Conservation (phyloP, 1,139 yeast species). For the Eremothecium coryli region DNA sequence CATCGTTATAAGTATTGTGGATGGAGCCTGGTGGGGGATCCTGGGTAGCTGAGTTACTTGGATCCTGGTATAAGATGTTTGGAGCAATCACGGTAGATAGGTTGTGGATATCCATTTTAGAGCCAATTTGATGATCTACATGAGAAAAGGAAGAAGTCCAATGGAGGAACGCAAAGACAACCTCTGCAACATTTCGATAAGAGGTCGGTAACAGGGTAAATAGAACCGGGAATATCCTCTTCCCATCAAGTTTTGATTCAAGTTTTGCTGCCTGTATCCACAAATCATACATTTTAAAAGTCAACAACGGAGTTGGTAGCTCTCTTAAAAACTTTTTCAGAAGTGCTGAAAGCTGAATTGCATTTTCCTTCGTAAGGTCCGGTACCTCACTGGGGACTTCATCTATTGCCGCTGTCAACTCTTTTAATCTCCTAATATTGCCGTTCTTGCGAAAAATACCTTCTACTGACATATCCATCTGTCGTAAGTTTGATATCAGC, state of each 20-base stretch:
- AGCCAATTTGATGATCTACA: slow-evolving; percentile 76
- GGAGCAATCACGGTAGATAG: slow-evolving; percentile 95
- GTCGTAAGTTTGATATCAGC: slow-evolving; percentile 70
- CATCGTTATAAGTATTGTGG: slow-evolving; percentile 30
- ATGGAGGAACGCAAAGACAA: slow-evolving; percentile 71
- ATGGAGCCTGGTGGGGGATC: slow-evolving; percentile 19
- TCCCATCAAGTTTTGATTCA: slow-evolving; percentile 41
- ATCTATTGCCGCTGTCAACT: slow-evolving; percentile 68
- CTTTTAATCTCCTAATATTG: slow-evolving; percentile 74
- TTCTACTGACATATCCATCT: slow-evolving; percentile 92
- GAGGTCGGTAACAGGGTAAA: slow-evolving; percentile 75
- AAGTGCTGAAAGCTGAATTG: slow-evolving; percentile 89
- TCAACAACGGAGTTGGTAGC: slow-evolving; percentile 82
- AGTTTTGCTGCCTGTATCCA: slow-evolving; percentile 73
- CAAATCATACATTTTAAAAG: slow-evolving; percentile 63
- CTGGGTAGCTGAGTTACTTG: slow-evolving; percentile 17
- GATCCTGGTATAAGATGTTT: slow-evolving; percentile 57
- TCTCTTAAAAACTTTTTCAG: slow-evolving; percentile 88
- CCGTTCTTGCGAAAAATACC: slow-evolving; percentile 97
- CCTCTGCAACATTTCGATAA: slow-evolving; percentile 82
- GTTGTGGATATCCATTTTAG: slow-evolving; percentile 94
- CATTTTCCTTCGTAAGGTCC: slow-evolving; percentile 65
- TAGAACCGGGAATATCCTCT: slow-evolving; percentile 55
- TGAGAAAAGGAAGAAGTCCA: slow-evolving; percentile 97
- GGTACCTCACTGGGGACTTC: slow-evolving; percentile 64